Conservation (phyloP, 73 alveolate species). For the Tetrahymena borealis region DNA sequence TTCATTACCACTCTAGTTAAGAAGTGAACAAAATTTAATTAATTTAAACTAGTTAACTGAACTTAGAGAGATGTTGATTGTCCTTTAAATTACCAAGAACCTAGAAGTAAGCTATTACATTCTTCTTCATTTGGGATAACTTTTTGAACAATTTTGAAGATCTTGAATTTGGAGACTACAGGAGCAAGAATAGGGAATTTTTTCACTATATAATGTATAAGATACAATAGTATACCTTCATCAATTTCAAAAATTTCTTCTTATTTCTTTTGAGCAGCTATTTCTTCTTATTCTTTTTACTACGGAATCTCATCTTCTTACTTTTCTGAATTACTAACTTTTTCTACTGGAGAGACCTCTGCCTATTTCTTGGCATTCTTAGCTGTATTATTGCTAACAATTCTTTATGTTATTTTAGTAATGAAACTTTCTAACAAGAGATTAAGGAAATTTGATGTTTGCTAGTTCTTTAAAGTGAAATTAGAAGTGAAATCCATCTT, state of each 20-base stretch:
- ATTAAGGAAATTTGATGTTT: background rate
- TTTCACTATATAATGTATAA: background rate
- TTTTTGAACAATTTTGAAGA: background rate
- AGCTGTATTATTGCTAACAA: background rate
- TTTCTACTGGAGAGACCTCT: background rate
- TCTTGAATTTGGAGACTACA: background rate
- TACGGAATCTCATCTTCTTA: background rate
- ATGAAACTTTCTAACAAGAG: background rate
- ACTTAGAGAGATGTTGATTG: background rate
- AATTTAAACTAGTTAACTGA: background rate
- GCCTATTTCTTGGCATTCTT: background rate
- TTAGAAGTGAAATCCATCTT: background rate
- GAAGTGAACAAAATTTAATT: background rate
- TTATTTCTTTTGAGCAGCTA: background rate
- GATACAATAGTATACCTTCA: background rate
- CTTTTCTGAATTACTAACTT: background rate
- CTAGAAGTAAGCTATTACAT: background rate
- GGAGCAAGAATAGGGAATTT: background rate
- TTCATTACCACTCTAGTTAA: background rate
- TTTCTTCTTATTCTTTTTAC: background rate
- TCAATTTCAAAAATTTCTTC: background rate
- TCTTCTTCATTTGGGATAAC: background rate
- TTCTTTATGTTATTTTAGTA: background rate
- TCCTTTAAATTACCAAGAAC: background rate
- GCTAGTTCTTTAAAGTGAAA: background rate